Conservation (phyloP, 2,329 filamentous ascomycete genomes). For the Pyrenophora tritici-repentis region DNA sequence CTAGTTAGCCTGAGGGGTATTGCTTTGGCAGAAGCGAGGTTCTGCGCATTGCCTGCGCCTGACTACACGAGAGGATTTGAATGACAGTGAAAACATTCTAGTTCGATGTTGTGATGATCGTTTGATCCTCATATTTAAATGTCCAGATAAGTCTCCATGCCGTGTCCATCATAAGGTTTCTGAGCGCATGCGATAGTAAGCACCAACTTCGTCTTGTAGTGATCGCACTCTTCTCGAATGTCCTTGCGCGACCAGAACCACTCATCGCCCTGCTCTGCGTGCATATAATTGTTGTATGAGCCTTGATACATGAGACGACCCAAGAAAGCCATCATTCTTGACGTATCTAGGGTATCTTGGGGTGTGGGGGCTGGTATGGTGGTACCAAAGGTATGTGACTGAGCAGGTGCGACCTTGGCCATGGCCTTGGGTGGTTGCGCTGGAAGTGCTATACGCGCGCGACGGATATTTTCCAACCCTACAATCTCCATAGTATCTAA, state of each 20-base stretch:
- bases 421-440: constrained; percentile 20
- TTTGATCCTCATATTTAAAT: constrained; percentile 10
- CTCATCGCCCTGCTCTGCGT: constrained; percentile 25
- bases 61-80: too few relatives aligned
- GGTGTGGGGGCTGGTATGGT: constrained; percentile 17
- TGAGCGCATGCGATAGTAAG: constrained; percentile 33
- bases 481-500: constrained; percentile 39
- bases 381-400: constrained; percentile 11
- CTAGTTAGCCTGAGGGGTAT: too few relatives aligned
- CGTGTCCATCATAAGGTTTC: constrained; percentile 17
- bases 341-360: constrained; percentile 27
- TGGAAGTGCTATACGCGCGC: constrained; percentile 32
- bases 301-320: constrained; percentile 35
- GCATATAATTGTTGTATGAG: constrained; percentile 28
- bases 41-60: too few relatives aligned
- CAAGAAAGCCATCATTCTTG: constrained; percentile 34
- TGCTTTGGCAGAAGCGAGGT: too few relatives aligned
- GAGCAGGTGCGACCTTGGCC: constrained; percentile 7
- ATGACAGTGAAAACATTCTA: neutral
- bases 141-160: constrained; percentile 25
- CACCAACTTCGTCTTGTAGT: constrained; percentile 33
- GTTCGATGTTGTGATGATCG: constrained; percentile 24
- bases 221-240: constrained; percentile 30
- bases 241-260: constrained; percentile 35
- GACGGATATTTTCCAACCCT: constrained; percentile 33